Evolutionary conservation across 306 rosid species (phyloP).

Genomic region (Begonia masoniana): DNA sequence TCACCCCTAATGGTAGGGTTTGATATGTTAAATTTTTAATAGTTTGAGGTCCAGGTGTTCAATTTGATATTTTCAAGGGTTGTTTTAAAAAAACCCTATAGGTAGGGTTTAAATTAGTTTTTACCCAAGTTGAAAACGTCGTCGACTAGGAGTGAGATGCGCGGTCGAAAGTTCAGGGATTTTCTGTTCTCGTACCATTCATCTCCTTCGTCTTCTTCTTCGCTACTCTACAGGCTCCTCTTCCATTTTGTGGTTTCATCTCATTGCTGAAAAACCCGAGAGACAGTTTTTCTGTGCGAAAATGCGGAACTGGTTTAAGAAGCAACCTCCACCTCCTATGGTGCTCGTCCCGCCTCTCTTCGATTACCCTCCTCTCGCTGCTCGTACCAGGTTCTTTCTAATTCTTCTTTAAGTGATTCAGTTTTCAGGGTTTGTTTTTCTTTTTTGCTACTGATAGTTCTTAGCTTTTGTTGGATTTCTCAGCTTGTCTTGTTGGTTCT

Average conservation of each 20-base stretch:
- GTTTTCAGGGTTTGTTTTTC: background rate
- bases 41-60: no score
- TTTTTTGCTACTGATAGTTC: background rate
- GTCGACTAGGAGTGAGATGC: constrained; percentile 4
- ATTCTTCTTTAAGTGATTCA: no score
- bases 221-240: background rate
- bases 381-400: constrained; percentile 50
- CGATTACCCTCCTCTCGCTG: constrained; percentile 91
- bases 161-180: constrained; percentile 3
- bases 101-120: no score
- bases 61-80: no score
- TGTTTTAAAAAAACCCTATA: no score
- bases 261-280: background rate
- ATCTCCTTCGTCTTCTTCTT: constrained; percentile 1
- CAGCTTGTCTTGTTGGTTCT: no score
- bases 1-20: no score
- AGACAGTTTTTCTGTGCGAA: background rate
- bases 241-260: background rate
- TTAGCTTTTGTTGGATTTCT: no score
- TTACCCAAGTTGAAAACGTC: constrained; percentile 10
- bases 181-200: constrained; percentile 4
- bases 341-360: constrained; percentile 94
- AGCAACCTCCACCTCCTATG: constrained; percentile 67
- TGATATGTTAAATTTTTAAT: no score
- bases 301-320: constrained; percentile 42